Evolutionary conservation across 2,329 filamentous ascomycete genomes (phyloP).

Genomic region (Phyllosticta capitalensis): DNA sequence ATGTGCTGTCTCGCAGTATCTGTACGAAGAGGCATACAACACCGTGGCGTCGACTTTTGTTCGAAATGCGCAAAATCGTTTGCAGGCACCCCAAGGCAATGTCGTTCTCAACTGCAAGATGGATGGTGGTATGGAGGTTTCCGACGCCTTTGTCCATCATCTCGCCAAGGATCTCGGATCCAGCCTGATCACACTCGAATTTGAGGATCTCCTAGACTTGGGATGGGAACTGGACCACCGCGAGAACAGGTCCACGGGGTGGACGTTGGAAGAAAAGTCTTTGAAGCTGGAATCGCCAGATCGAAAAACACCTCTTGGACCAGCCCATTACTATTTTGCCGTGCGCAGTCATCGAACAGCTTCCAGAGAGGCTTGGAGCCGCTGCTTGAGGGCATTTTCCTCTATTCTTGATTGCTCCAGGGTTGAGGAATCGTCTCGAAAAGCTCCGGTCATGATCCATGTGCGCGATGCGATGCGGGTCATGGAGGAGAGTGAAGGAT

Average conservation of each 20-base stretch:
- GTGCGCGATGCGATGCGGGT: background rate
- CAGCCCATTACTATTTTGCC: background rate
- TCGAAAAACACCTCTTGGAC: background rate
- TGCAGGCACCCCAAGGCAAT: background rate
- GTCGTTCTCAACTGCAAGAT: background rate
- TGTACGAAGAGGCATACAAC: background rate
- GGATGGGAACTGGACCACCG: background rate
- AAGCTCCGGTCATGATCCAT: background rate
- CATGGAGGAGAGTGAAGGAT: background rate
- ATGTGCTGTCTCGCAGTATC: background rate
- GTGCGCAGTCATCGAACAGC: background rate
- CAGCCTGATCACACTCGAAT: background rate
- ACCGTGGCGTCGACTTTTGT: background rate
- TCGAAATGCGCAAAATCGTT: background rate
- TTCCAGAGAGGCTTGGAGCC: background rate
- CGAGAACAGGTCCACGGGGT: background rate
- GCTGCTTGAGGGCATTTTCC: background rate
- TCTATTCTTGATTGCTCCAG: background rate
- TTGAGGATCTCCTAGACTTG: background rate
- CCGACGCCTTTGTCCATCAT: background rate
- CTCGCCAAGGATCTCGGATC: background rate
- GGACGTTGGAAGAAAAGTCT: background rate
- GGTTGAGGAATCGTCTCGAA: background rate
- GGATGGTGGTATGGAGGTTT: background rate
- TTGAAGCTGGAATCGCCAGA: background rate